Evolutionary conservation across 1,284 basidiomycete genomes (phyloP), one percentile per base, ranked within the genome.

Genomic region (Heliocybe sulcata): DNA sequence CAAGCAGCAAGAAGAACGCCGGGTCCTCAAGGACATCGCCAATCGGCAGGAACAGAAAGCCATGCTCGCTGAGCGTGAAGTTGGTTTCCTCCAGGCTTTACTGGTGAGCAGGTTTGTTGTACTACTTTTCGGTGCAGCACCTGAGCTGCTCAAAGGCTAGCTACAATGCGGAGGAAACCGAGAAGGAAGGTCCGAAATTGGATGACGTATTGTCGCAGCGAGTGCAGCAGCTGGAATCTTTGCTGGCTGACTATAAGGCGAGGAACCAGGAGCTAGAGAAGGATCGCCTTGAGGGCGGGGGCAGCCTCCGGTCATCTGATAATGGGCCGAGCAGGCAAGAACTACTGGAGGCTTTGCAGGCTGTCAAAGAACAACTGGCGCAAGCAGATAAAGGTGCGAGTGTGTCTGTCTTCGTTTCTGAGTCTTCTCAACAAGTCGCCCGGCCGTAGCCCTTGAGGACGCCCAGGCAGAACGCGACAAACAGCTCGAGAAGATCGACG

Each of bases 21-120:
- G 67, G 4, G 58, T 63, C 0, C 60, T 80, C 11, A 74, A 76
- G 58, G 77, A 79, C 50, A 73, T 72, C 57, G 62, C 74, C 0
- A 61, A 59, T 8, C 73, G 80, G 22, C 70, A 71, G 27, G 79
- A 86, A 52, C 74, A 76, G 47, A 68, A 75, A 9, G 63, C 70
- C 1, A 59, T 68, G 9, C 68, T 86, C 0, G 76, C 77, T 0
- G 80, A 86, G 60, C 67, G 80, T 16, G 87, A 90, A 61, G 74
- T 80, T 22, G 74, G 73, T 23, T 87, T 86, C 64, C 64, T 87
- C 56, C 76, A 82, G 57, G 82, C 80, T 0, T 71, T 90, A 38
- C 66, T 88, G 63, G 83, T 86, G 52, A 55, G 81, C 75, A 25
- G 56, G 14, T 49, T 38, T 26, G 45, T 55, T 56, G 29, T 4